Base-by-base conservation (phyloP, 176 grass and related monocot species). In the Musa beccarii region DNA sequence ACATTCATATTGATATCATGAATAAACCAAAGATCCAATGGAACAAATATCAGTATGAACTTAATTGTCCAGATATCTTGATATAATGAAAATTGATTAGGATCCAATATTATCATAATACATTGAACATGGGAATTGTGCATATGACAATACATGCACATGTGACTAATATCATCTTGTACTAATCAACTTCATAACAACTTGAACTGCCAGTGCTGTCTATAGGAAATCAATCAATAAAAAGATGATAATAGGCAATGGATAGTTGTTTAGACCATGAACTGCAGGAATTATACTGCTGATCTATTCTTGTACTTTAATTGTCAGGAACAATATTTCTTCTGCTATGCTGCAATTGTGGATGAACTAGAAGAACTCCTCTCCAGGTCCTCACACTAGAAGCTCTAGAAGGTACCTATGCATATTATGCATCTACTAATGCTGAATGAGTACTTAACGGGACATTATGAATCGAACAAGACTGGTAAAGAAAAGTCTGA, bases 311-410 rank as follows among this genome's bases (percentile, higher is more conserved):
- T 76, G 8, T 10, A 13, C 72, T 78, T 24, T 82, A 43, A 65
- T 83, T 76, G 74, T 51, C 84, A 98, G 95, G 88, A 98, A 0
- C 95, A 98, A 84, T 94, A 80, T 77, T 77, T 84, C 61, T 98
- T 86, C n/a, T 98, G 90, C 83, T 74, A 91, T 77, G 26, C 14
- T 55, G 95, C 86, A 56, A 83, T 94, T 29, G 52, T 22, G 10
- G 86, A 86, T 75, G 86, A 92, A 65, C 52, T 99, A 78, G 83
- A 87, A 81, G 86, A 89, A 23, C 75, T 99, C 57, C 2, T 84
- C 21, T 63, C 68, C 12, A 87, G 59, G 62, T 88, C 78, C 1
- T 0, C 34, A 62, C 83, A 68, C 59, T 78, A 49, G 85, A 63
- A 66, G 0, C 1, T 64, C 74, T 63, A 15, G 2, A 19, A 51